A percentile compares a stretch with the other conserved stretches of the same genome.
These are phyloP conservation scores for Saccharomycopsis hybrid DNA, from an alignment of 1,139 yeast species.

Conservation along the genomic window DNA sequence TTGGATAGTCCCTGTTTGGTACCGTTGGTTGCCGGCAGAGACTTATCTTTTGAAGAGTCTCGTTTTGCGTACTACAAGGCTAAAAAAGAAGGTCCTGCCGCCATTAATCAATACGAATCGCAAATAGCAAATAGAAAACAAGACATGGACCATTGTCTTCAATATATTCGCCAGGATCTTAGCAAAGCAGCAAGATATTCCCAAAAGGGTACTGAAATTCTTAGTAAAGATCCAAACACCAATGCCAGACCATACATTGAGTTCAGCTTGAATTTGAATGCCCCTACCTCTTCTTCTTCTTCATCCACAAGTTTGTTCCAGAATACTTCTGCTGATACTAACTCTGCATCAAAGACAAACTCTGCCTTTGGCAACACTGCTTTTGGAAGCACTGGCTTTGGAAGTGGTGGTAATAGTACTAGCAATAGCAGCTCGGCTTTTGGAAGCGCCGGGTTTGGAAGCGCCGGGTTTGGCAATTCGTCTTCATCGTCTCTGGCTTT, in stretches of 20 bases:
- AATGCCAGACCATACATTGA: background rate
- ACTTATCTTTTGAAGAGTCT: background rate
- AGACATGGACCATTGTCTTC: background rate
- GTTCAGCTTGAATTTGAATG: background rate
- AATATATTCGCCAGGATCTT: background rate
- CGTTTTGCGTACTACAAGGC: background rate
- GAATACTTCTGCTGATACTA: background rate
- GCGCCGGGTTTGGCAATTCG: background rate
- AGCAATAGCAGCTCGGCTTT: background rate
- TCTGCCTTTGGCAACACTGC: background rate
- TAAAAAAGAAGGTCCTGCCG: no score
- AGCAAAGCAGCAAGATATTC: background rate
- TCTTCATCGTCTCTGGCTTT: background rate
- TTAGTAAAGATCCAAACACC: background rate
- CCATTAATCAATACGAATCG: background rate
- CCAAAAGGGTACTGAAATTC: background rate
- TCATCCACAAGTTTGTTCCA: background rate
- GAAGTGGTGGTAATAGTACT: background rate
- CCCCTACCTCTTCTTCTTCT: background rate
- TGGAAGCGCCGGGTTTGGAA: background rate
- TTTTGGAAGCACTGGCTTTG: background rate
- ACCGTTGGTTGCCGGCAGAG: background rate
- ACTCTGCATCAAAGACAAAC: background rate
- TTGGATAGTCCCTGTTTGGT: background rate
- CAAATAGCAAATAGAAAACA: background rate